These are phyloP conservation scores for Tetrapyrgos nigripes DNA, from an alignment of 1,284 basidiomycete genomes.

Conservation along the genomic window DNA sequence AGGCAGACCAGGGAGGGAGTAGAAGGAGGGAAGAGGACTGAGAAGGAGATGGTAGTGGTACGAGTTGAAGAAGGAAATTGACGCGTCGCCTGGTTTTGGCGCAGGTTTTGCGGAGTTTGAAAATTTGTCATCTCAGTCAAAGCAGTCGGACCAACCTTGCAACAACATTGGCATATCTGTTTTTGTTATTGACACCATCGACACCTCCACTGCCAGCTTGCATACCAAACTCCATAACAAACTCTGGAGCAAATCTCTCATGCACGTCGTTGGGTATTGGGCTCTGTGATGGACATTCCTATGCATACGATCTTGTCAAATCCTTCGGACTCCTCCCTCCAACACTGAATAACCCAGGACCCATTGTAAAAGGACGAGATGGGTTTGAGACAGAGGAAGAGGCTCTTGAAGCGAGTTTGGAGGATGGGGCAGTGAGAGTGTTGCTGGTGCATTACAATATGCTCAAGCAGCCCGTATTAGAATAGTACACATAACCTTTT, in stretches of 20 bases:
- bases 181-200: not conserved
- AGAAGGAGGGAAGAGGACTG: too few species aligned
- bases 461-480: conserved; percentile 68
- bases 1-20: too few species aligned
- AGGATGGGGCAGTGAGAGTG: conserved; percentile 76
- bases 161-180: not conserved
- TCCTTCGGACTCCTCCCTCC: not conserved
- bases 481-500: too few species aligned
- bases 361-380: not conserved
- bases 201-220: not conserved
- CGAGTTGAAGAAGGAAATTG: too few species aligned
- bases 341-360: too few species aligned
- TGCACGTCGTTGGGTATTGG: not conserved
- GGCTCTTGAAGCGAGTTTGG: conserved; percentile 13
- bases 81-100: too few species aligned
- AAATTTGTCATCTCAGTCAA: not conserved
- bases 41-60: too few species aligned
- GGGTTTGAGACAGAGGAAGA: not conserved
- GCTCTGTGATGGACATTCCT: conserved; percentile 72
- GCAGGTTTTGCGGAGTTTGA: too few species aligned
- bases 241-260: not conserved
- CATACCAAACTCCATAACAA: not conserved
- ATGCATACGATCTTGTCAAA: conserved; percentile 66
- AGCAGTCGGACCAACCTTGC: not conserved
- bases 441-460: conserved; percentile 85